A percentile compares a stretch with the other conserved stretches of the same genome.
phyloP scores from a whole-genome alignment of 2,329 filamentous ascomycete genomes.

The Cordyceps cicadae region DNA sequence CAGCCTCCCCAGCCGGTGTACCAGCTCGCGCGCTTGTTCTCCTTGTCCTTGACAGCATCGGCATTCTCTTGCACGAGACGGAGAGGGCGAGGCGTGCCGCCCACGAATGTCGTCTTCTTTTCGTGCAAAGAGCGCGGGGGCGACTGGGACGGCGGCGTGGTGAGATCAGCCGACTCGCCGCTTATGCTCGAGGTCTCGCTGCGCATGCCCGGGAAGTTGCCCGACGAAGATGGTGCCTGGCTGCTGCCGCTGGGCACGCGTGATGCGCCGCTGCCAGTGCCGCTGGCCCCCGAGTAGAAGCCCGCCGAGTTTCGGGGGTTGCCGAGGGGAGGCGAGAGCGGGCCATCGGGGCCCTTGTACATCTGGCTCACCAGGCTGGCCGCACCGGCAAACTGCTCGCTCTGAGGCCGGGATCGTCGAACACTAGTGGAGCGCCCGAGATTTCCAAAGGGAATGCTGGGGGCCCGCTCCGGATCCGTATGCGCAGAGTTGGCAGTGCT shows the following conservation, averaged over 20 bases:
- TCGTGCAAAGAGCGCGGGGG: conserved; percentile 44
- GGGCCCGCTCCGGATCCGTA: conserved; percentile 64
- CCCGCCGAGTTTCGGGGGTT: conserved; percentile 53
- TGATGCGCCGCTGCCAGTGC: conserved; percentile 40
- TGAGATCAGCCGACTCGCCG: conserved; percentile 53
- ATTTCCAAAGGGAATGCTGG: conserved; percentile 62
- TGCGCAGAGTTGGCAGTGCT: conserved; percentile 32
- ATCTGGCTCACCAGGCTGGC: conserved; percentile 76
- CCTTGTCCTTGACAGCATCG: conserved; percentile 39
- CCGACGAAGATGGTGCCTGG: conserved; percentile 36
- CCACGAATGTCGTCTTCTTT: conserved; percentile 50
- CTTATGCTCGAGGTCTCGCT: conserved; percentile 57
- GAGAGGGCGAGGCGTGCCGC: conserved; percentile 72
- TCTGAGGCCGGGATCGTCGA: conserved; percentile 50
- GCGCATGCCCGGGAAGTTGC: conserved; percentile 65
- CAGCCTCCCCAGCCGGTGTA: conserved; percentile 50
- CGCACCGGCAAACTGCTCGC: conserved; percentile 54
- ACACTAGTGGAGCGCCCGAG: conserved; percentile 46
- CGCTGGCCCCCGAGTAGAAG: conserved; percentile 49
- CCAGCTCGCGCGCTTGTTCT: conserved; percentile 57
- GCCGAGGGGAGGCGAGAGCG: conserved; percentile 50
- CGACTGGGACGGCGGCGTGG: conserved; percentile 42
- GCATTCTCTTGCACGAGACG: conserved; percentile 76
- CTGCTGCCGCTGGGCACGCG: conserved; percentile 43
- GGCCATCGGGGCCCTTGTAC: conserved; percentile 66